Evolutionary conservation across 495 filamentous ascomycete species (phyloP), one percentile per base, ranked within the genome.

Genomic region (Aspergillus bridgeri): DNA sequence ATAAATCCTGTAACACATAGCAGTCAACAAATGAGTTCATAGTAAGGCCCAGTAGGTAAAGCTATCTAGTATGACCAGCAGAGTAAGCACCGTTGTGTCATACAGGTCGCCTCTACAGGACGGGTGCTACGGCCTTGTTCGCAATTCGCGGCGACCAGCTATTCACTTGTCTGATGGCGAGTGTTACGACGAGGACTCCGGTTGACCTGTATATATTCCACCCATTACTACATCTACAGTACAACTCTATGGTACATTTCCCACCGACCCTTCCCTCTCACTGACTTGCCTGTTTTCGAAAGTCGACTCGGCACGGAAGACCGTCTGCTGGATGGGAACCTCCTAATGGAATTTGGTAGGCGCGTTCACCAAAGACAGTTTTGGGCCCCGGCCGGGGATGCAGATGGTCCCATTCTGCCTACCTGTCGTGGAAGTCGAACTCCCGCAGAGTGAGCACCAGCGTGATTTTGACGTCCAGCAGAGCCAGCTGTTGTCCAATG

Each of bases 291-390:
- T 2, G 8, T 18, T 9, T 21, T 18, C 47, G 22, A 7, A 56
- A 27, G n/a, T 43, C 13, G 42, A 58, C 56, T n/a, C 33, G 51
- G 21, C 56, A 53, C 5, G 48, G 56, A 5, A 52, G 46, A 2
- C 56, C 56, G 42, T 58, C 48, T 20, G 56, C 56, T 19, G 48
- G 56, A 33, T 47, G 56, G 8, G 19, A 48, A 2, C 48, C n/a
- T n/a, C 56, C 56, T 21, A 27, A 23, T 8, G 24, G 48, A 20
- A 58, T 43, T 22, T 24, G 22, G 20, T 58, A 58, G 6, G 56
- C 56, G 6, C 56, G 47, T 19, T 58, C 56, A 0, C 48, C 56
- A 45, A 58, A 58, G 33, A 58, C 45, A 5, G 56, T 58, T 9
- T 38, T 43, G 6, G 46, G 20, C 1, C 56, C 48, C n/a, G 25